Evolutionary conservation across 495 filamentous ascomycete species (phyloP).

Genomic region (Haplographium delicatum): DNA sequence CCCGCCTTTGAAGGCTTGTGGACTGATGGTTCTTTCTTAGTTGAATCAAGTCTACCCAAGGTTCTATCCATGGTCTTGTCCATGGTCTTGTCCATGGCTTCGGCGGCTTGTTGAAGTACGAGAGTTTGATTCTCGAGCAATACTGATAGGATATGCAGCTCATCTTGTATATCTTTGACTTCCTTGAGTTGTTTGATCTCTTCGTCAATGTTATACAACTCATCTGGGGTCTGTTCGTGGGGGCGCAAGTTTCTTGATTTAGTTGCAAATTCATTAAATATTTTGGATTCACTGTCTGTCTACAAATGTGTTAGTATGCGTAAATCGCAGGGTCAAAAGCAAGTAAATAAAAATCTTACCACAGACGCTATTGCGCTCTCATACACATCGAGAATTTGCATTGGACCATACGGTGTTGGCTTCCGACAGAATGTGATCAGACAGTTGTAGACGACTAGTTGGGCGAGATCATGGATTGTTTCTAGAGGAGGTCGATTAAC

Average conservation of each 20-base stretch:
- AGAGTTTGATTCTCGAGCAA: slow-evolving; percentile 1
- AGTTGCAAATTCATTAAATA: not conserved
- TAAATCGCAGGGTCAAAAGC: not conserved
- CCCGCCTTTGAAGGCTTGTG: too few relatives aligned
- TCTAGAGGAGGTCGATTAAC: slow-evolving; percentile 8
- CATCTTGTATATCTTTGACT: slow-evolving; percentile 16
- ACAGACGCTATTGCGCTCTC: slow-evolving; percentile 8
- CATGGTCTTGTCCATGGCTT: slow-evolving; percentile 1
- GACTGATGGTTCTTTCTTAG: not conserved
- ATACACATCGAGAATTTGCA: slow-evolving; percentile 11
- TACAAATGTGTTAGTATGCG: not conserved
- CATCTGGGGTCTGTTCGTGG: not conserved
- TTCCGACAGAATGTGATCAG: slow-evolving; percentile 2
- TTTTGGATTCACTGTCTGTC: slow-evolving; percentile 5
- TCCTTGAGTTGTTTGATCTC: slow-evolving; percentile 14
- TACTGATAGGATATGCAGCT: slow-evolving; percentile 12
- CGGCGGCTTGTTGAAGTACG: slow-evolving; percentile 1
- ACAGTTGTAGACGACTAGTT: slow-evolving; percentile 3
- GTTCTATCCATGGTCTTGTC: too few relatives aligned
- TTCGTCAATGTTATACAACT: slow-evolving; percentile 4
- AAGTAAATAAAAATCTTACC: not conserved
- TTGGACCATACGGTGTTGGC: not conserved
- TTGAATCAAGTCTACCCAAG: too few relatives aligned
- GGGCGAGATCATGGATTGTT: slow-evolving; percentile 2
- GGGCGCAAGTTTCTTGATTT: not conserved